These are phyloP conservation scores for Lactifluus pinguis DNA, from an alignment of 768 basidiomycete genomes.

Conservation along the genomic window DNA sequence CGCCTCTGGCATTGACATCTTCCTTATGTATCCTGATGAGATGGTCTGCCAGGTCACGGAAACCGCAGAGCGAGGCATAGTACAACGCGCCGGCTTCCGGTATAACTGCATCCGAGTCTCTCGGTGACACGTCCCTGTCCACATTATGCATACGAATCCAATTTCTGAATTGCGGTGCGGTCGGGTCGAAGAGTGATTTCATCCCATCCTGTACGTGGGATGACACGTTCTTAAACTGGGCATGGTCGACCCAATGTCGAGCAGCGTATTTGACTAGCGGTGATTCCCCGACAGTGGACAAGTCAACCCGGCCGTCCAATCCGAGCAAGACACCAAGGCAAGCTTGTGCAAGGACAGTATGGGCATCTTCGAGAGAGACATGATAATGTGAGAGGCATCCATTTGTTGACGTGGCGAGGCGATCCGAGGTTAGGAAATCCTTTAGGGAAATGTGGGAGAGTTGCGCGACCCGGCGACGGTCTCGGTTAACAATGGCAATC, in stretches of 20 bases:
- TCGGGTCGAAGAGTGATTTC: not conserved
- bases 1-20: not conserved
- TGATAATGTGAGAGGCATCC: not conserved
- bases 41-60: too few species aligned
- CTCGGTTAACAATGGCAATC: too few species aligned
- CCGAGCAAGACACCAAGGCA: not conserved
- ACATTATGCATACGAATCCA: not conserved
- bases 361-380: not conserved
- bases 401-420: not conserved
- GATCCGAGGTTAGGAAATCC: not conserved
- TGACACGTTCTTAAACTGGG: not conserved
- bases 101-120: not conserved
- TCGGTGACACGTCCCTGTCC: not conserved
- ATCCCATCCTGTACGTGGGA: too few species aligned
- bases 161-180: not conserved
- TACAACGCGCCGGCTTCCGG: not conserved
- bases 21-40: too few species aligned
- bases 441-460: slow-evolving; percentile 2
- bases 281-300: too few species aligned
- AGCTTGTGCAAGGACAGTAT: too few species aligned
- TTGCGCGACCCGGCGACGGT: not conserved
- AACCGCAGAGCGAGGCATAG: not conserved
- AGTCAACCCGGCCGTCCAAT: not conserved
- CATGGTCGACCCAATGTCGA: not conserved
- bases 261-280: too few species aligned